Conservation (phyloP, 2,329 filamentous ascomycete genomes). For the Emericellopsis cladophorae region DNA sequence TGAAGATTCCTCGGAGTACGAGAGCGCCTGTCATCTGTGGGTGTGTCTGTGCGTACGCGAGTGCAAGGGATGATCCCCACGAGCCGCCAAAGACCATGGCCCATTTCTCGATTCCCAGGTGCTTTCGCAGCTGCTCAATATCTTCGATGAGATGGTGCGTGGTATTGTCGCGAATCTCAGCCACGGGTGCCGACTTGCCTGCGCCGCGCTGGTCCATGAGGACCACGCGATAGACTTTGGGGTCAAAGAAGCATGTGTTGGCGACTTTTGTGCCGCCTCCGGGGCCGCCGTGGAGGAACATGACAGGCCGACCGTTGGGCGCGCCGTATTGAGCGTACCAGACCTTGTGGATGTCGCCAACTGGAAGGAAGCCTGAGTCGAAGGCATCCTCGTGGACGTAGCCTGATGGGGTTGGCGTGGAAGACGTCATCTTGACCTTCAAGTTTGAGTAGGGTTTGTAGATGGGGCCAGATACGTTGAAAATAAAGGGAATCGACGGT, state of each 20-base stretch:
- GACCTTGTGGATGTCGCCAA: neutral
- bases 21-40: neutral
- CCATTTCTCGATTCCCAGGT: neutral
- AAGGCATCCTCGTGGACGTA: neutral
- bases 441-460: too few relatives aligned
- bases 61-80: neutral
- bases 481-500: too few relatives aligned
- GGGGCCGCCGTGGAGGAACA: neutral
- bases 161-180: neutral
- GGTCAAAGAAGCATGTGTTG: constrained; percentile 1
- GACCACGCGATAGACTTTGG: neutral
- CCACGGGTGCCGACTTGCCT: neutral
- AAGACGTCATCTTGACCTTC: too few relatives aligned
- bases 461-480: too few relatives aligned
- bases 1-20: neutral
- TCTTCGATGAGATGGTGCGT: neutral
- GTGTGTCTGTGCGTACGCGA: neutral
- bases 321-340: neutral
- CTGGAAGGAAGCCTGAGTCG: neutral
- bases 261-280: neutral
- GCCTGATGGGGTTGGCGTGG: too few relatives aligned
- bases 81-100: constrained; percentile 1
- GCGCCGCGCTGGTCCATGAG: neutral
- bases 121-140: neutral
- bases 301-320: neutral